Evolutionary conservation across 768 basidiomycete genomes (phyloP).

Genomic region (Mycena sanguinolenta): DNA sequence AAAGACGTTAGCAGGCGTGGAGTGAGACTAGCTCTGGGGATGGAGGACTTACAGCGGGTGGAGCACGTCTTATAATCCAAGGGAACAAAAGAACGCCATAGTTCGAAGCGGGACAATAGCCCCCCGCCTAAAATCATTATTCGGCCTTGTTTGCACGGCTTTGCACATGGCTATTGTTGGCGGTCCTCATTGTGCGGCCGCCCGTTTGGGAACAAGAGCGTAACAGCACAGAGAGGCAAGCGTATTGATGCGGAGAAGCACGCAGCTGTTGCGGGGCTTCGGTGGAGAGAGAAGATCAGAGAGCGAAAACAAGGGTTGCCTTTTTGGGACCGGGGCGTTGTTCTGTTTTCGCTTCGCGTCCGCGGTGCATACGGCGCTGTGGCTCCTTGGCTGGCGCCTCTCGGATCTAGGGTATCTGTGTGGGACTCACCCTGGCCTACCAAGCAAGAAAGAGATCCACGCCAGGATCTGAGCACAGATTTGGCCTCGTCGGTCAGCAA

Average conservation of each 20-base stretch:
- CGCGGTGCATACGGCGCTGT: no score
- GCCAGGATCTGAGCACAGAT: no score
- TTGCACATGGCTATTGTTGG: not conserved
- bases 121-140: conserved; percentile 13
- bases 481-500: no score
- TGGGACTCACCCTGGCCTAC: no score
- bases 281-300: not conserved
- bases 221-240: not conserved
- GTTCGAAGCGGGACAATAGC: conserved; percentile 17
- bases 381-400: no score
- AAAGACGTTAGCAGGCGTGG: conserved; percentile 33
- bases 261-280: no score
- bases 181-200: no score
- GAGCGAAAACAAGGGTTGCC: conserved; percentile 19
- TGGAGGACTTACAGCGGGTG: not conserved
- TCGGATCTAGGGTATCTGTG: no score
- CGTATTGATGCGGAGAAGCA: not conserved
- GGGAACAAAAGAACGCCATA: conserved; percentile 23
- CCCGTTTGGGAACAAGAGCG: conserved; percentile 27
- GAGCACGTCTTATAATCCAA: conserved; percentile 26
- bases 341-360: not conserved
- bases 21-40: conserved; percentile 40
- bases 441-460: no score
- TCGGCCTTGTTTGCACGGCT: conserved; percentile 1
- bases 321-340: conserved; percentile 17